A percentile compares a stretch with the other conserved stretches of the same genome.
Conservation (phyloP, 108 stramenopile genomes). For the Thalassiosira profunda region DNA sequence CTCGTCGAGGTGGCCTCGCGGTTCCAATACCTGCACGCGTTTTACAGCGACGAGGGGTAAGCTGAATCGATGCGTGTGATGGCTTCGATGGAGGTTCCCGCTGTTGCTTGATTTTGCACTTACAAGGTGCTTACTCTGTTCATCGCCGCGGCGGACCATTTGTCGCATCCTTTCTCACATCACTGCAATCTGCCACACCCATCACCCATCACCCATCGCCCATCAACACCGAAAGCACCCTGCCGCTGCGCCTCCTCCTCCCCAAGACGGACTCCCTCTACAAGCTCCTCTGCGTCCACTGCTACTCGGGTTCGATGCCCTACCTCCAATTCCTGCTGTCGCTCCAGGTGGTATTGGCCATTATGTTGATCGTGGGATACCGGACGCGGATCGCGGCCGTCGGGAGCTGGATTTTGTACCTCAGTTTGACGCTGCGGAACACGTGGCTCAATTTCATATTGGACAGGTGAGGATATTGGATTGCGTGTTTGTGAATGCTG, state of each 20-base stretch:
- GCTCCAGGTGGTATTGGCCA: constrained; percentile 63
- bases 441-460: constrained; percentile 91
- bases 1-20: constrained; percentile 63
- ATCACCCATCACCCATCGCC: not conserved
- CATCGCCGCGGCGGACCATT: no score
- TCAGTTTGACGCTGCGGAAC: constrained; percentile 79
- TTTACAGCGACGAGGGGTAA: constrained; percentile 84
- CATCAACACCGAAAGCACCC: constrained; percentile 53
- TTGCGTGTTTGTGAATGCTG: not conserved
- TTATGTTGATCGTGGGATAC: constrained; percentile 69
- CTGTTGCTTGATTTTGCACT: no score
- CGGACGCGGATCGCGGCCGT: constrained; percentile 60
- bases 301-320: constrained; percentile 65
- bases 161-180: no score
- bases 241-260: constrained; percentile 65
- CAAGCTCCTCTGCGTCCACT: constrained; percentile 72
- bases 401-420: constrained; percentile 79
- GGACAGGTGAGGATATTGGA: constrained; percentile 54
- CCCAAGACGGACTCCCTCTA: constrained; percentile 78
- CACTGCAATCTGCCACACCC: no score
- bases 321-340: constrained; percentile 64
- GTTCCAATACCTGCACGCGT: constrained; percentile 80
- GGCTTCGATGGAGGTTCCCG: no score
- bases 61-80: constrained; percentile 6
- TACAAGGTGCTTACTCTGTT: no score